Evolutionary conservation across 2,329 filamentous ascomycete species (phyloP), one percentile per base, ranked within the genome.

Genomic region (Aspergillus pseudonomiae): DNA sequence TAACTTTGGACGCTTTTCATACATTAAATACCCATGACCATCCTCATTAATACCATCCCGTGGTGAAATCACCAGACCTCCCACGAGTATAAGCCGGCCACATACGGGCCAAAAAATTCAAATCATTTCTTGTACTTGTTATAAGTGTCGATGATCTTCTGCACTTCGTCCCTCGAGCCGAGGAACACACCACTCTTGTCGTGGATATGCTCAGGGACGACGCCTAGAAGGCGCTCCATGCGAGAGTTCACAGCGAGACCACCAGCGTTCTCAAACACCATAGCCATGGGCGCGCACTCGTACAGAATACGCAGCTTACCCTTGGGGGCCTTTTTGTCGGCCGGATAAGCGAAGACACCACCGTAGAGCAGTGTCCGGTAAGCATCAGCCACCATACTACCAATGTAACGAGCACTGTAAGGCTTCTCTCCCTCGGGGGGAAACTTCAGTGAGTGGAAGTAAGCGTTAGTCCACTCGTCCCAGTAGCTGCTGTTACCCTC

Each of bases 401-500:
- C 94, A 71, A 99, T 99, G 80, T 99, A 99, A 73, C 95, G 87
- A 16, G 94, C 86, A 75, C 91, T 96, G 83, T 99, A 98, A 45
- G 95, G 95, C 84, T 97, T 97, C 68, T 75, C 73, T 68, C 88
- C 90, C 62, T 86, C 82, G 61, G 80, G 84, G 6, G 93, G 91
- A 77, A 86, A 87, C 84, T 99, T 99, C 75, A 99, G 85, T 60
- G 89, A 91, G 78, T 95, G 86, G 81, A 97, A 93, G 85, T 97
- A 99, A 71, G 88, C 84, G 81, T 92, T 92, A 74, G 93, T 92
- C 68, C 88, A 86, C 54, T 96, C 91, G 68, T 94, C 89, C 95
- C 95, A 99, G 87, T 97, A 98, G 68, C 95, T 83, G 70, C 91
- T 94, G 86, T 99, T 99, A 70, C 95, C 95, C 86, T 99, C 95